Percentiles rank a stretch among this genome's conserved stretches.
Evolutionary conservation across 495 filamentous ascomycete species (phyloP).

Genomic region (Penicillium argentinense): DNA sequence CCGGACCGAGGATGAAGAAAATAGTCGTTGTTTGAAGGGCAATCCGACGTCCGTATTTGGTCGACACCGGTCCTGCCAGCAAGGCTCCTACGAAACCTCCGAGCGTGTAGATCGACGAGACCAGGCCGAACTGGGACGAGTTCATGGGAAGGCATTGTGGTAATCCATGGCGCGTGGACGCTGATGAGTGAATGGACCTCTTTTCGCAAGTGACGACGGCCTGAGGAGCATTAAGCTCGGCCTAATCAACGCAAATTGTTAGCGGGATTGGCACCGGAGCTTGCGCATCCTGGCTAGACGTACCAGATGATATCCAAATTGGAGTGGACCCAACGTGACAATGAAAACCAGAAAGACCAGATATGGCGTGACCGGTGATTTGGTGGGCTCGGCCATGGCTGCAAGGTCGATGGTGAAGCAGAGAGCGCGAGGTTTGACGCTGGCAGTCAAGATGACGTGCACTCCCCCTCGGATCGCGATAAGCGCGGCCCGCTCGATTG

Average conservation of each 20-base stretch:
- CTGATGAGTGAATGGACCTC: slow-evolving; percentile 51
- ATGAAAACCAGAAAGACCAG: slow-evolving; percentile 63
- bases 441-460: no score
- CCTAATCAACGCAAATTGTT: slow-evolving; percentile 48
- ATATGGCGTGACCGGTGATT: slow-evolving; percentile 54
- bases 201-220: slow-evolving; percentile 80
- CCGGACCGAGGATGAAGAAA: slow-evolving; percentile 74
- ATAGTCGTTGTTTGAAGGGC: slow-evolving; percentile 70
- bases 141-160: slow-evolving; percentile 85
- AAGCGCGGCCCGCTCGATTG: no score
- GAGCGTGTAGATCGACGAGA: slow-evolving; percentile 87
- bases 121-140: slow-evolving; percentile 70
- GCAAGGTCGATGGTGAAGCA: slow-evolving; percentile 4
- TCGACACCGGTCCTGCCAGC: slow-evolving; percentile 69
- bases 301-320: slow-evolving; percentile 95
- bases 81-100: slow-evolving; percentile 86
- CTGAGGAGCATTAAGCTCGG: slow-evolving; percentile 93
- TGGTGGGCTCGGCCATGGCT: slow-evolving; percentile 18
- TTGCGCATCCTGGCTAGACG: no score
- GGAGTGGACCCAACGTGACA: slow-evolving; percentile 75
- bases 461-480: no score
- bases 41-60: slow-evolving; percentile 67
- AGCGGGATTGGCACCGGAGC: no score
- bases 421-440: background rate
- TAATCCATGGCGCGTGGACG: slow-evolving; percentile 34